These are phyloP conservation scores for Cyclotella kingstonii DNA, from an alignment of 108 stramenopile species.

Conservation along the genomic window DNA sequence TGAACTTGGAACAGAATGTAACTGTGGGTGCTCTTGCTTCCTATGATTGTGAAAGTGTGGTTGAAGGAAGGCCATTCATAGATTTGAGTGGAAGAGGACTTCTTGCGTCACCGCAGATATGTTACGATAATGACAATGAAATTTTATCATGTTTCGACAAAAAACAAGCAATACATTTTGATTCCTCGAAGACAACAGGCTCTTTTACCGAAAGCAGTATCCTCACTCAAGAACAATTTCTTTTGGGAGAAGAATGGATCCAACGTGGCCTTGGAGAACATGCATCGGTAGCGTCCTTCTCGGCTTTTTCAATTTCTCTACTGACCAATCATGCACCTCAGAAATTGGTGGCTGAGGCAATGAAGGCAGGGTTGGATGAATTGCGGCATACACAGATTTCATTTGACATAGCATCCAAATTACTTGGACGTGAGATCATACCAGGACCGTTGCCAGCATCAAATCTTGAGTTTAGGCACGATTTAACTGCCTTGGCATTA, in stretches of 20 bases:
- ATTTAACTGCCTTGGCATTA: constrained; percentile 46
- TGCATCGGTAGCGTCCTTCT: constrained; percentile 58
- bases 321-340: constrained; percentile 58
- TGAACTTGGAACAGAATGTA: not conserved
- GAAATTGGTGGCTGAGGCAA: constrained; percentile 48
- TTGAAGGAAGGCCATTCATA: constrained; percentile 45
- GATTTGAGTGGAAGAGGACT: constrained; percentile 34
- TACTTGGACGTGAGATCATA: constrained; percentile 33
- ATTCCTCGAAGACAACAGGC: not conserved
- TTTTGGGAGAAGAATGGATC: constrained; percentile 42
- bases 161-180: not conserved
- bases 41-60: not conserved
- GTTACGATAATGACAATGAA: too few species aligned
- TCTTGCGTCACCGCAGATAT: constrained; percentile 12
- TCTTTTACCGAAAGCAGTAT: not conserved
- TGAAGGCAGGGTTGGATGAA: constrained; percentile 52
- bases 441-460: constrained; percentile 48
- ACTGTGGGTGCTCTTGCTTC: too few species aligned
- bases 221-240: not conserved
- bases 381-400: constrained; percentile 51
- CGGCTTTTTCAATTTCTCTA: constrained; percentile 53
- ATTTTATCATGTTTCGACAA: too few species aligned
- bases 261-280: constrained; percentile 52
- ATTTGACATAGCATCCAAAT: constrained; percentile 44
- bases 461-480: constrained; percentile 32